These are phyloP conservation scores for Rhytidiadelphus loreus DNA, from an alignment of 225 moss, liverwort and hornwort genomes.

Conservation along the genomic window DNA sequence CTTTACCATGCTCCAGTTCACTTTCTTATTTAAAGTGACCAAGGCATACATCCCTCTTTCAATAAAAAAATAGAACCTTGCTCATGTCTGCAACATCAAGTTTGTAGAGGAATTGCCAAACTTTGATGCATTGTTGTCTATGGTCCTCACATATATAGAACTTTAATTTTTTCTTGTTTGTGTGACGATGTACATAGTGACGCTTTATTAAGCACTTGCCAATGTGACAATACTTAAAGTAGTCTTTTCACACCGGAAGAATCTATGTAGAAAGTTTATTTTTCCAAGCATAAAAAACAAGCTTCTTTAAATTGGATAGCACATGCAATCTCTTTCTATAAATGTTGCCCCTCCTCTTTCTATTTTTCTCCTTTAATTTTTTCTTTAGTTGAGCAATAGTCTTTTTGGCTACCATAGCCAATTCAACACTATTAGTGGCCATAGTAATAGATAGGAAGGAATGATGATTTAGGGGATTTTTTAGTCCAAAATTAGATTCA, in stretches of 20 bases:
- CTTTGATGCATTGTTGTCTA: neutral
- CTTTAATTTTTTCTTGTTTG: neutral
- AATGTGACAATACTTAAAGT: neutral
- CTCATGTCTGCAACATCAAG: fast-evolving
- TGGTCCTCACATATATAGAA: fast-evolving
- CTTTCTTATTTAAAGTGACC: too few relatives aligned
- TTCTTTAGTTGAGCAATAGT: too few relatives aligned
- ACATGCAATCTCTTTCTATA: too few relatives aligned
- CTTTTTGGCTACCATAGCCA: fast-evolving
- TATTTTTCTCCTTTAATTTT: too few relatives aligned
- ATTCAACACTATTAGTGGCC: too few relatives aligned
- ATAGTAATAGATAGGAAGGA: too few relatives aligned
- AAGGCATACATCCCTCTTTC: neutral
- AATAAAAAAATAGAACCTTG: fast-evolving
- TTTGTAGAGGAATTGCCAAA: neutral
- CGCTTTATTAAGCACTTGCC: fast-evolving
- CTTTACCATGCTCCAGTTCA: neutral
- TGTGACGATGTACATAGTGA: neutral
- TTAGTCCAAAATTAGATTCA: fast-evolving
- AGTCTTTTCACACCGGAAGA: too few relatives aligned
- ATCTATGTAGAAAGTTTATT: too few relatives aligned
- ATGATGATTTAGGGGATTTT: too few relatives aligned
- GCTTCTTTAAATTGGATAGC: too few relatives aligned
- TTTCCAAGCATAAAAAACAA: too few relatives aligned
- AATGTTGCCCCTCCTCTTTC: too few relatives aligned